These are phyloP conservation scores for Pseudocercospora musae DNA, from an alignment of 2,329 filamentous ascomycete species.

Conservation along the genomic window DNA sequence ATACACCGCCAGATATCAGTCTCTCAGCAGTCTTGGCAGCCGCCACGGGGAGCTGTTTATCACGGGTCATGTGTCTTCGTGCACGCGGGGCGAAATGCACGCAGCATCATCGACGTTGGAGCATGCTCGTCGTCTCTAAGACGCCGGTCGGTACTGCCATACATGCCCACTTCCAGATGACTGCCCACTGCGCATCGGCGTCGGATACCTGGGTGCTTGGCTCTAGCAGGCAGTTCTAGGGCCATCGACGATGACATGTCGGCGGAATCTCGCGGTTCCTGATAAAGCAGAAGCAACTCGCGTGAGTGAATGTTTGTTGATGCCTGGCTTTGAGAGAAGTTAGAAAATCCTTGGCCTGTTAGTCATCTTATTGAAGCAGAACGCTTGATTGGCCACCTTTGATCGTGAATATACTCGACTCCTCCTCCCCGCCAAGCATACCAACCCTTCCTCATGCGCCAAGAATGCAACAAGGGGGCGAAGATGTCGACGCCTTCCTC, in stretches of 20 bases:
- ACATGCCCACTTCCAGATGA: neutral
- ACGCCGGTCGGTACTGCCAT: neutral
- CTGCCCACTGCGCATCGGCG: neutral
- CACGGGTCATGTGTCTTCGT: neutral
- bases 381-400: neutral
- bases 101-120: neutral
- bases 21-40: neutral
- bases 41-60: neutral
- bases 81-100: neutral
- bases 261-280: neutral
- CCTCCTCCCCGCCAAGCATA: neutral
- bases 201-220: neutral
- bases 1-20: neutral
- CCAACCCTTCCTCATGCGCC: neutral
- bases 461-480: constrained; percentile 2
- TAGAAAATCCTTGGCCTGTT: neutral
- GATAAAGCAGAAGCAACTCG: neutral
- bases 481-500: neutral
- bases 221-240: neutral
- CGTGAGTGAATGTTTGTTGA: neutral
- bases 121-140: neutral
- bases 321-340: neutral
- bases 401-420: neutral
- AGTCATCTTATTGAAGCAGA: neutral
- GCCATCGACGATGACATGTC: neutral